Evolutionary conservation across 139 green algal genomes (phyloP).

Genomic region (Chlorokybus atmophyticus): DNA sequence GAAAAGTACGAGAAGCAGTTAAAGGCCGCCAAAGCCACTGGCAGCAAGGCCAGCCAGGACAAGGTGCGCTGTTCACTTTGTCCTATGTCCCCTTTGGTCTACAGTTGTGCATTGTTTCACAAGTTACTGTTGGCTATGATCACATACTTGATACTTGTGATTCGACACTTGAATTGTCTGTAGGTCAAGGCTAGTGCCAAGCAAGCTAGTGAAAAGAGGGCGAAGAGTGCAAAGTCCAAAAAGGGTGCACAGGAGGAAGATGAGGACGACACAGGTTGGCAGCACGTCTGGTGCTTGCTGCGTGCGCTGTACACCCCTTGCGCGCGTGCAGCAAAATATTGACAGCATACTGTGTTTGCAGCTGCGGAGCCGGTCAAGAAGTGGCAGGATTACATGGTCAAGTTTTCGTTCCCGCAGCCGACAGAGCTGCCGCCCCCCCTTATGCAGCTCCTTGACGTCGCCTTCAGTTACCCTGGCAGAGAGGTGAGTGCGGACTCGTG

Average conservation of each 20-base stretch:
- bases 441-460: slow-evolving; percentile 64
- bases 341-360: too few relatives aligned
- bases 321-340: too few relatives aligned
- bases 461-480: slow-evolving; percentile 84
- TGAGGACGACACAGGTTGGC: slow-evolving; percentile 33
- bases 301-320: too few relatives aligned
- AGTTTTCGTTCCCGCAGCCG: slow-evolving; percentile 93
- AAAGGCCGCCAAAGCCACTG: slow-evolving; percentile 37
- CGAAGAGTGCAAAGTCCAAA: slow-evolving; percentile 16
- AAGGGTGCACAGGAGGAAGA: slow-evolving; percentile 17
- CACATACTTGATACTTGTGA: too few relatives aligned
- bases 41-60: slow-evolving; percentile 20
- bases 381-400: slow-evolving; percentile 69
- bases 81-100: not conserved
- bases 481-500: too few relatives aligned
- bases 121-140: too few relatives aligned
- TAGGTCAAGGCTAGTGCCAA: slow-evolving; percentile 29
- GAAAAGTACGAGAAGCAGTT: slow-evolving; percentile 87
- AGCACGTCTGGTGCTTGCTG: too few relatives aligned
- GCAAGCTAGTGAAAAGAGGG: slow-evolving; percentile 23
- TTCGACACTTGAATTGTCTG: too few relatives aligned
- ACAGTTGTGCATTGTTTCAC: too few relatives aligned
- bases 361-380: slow-evolving; percentile 32
- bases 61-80: slow-evolving; percentile 18
- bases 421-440: slow-evolving; percentile 75